phyloP scores from a whole-genome alignment of 1,284 basidiomycete species.

The Phellopilus nigrolimitatus region DNA sequence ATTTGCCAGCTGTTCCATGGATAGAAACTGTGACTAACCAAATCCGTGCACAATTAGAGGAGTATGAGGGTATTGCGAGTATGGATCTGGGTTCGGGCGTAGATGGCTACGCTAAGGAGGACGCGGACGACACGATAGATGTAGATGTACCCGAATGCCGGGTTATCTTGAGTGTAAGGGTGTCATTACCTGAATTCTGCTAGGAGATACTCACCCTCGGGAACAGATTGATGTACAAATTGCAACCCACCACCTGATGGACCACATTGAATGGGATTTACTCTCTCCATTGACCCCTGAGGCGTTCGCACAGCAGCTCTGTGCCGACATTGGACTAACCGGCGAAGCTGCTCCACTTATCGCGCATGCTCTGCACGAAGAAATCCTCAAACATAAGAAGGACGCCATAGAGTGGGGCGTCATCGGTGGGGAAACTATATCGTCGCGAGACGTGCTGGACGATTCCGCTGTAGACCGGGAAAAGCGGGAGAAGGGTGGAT shows the following conservation, averaged over 20 bases:
- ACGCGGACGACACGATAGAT: slow-evolving; percentile 30
- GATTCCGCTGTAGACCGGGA: slow-evolving; percentile 28
- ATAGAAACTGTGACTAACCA: slow-evolving; percentile 77
- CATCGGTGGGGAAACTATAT: slow-evolving; percentile 45
- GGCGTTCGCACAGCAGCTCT: slow-evolving; percentile 77
- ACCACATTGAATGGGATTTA: slow-evolving; percentile 98
- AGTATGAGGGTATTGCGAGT: slow-evolving; percentile 76
- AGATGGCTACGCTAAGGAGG: slow-evolving; percentile 12
- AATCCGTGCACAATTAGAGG: slow-evolving; percentile 88
- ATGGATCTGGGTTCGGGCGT: slow-evolving; percentile 39
- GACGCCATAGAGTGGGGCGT: slow-evolving; percentile 93
- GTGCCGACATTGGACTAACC: slow-evolving; percentile 81
- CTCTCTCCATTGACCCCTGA: slow-evolving; percentile 90
- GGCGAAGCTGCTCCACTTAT: slow-evolving; percentile 88
- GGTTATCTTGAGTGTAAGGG: slow-evolving; percentile 82
- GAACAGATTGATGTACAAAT: slow-evolving; percentile 96
- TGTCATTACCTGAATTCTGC: too few relatives aligned
- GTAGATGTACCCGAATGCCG: slow-evolving; percentile 80
- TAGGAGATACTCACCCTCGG: slow-evolving; percentile 18
- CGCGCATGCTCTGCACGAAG: slow-evolving; percentile 91
- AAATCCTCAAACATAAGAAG: slow-evolving; percentile 90
- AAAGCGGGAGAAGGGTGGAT: slow-evolving; percentile 43
- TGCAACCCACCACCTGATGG: slow-evolving; percentile 82
- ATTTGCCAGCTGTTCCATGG: slow-evolving; percentile 65
- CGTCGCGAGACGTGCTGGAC: slow-evolving; percentile 25